Evolutionary conservation across 768 basidiomycete species (phyloP).

Genomic region (Boletus reticuloceps): DNA sequence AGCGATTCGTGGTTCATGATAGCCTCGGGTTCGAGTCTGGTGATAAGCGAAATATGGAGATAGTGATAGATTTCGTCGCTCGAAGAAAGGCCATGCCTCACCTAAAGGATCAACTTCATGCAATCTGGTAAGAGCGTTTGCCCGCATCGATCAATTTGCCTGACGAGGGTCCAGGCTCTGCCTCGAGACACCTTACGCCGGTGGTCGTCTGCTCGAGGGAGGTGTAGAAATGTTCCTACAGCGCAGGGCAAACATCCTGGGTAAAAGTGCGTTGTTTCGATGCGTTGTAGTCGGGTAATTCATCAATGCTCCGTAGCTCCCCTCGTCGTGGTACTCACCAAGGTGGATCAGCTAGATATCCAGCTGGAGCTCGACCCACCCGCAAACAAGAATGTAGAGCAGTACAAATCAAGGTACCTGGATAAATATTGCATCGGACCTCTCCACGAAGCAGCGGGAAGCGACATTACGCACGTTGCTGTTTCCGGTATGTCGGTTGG

Average conservation of each 20-base stretch:
- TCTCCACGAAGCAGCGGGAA: not conserved
- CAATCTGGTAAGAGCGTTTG: constrained; percentile 6
- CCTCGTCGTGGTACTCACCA: constrained; percentile 16
- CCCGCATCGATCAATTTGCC: not conserved
- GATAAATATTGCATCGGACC: not conserved
- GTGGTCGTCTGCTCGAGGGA: constrained; percentile 12
- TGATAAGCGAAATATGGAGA: not conserved
- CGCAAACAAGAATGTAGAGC: not conserved
- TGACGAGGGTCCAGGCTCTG: constrained; percentile 11
- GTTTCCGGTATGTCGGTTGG: constrained; percentile 9
- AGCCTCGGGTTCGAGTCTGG: no score
- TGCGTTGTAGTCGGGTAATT: not conserved
- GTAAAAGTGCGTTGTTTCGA: not conserved
- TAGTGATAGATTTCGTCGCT: constrained; percentile 1
- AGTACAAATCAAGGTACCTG: not conserved
- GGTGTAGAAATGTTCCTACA: constrained; percentile 9
- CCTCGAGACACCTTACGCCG: constrained; percentile 11
- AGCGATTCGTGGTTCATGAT: no score
- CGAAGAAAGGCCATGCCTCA: not conserved
- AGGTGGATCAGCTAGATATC: constrained; percentile 5
- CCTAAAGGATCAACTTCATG: constrained; percentile 10
- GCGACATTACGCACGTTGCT: not conserved
- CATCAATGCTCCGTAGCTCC: not conserved
- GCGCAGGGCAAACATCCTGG: constrained; percentile 1
- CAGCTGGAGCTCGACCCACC: constrained; percentile 4